Base-by-base conservation (phyloP, 75 land plant genomes). In the Isoetes taiwanensis region DNA sequence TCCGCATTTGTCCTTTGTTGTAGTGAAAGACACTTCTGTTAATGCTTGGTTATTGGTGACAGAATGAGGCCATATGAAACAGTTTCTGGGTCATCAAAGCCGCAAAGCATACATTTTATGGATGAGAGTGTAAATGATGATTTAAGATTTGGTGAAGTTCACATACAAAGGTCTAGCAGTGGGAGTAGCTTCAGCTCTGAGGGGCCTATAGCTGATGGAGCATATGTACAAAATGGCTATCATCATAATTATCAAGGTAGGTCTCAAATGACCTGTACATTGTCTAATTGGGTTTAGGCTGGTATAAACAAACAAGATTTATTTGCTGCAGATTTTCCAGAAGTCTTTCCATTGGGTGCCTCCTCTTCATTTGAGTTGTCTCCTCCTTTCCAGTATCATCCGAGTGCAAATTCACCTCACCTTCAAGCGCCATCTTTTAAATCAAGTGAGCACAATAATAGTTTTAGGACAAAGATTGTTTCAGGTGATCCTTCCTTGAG, bases 181-280 rank as follows among this genome's bases (percentile, higher is more conserved):
- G 60, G 69, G 28, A 65, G 74, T 27, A 71, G 74, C 43, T 64
- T 58, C 34, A 68, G 63, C 38, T 65, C 74, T 9, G 74, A 65
- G 27, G 63, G 69, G 8, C 52, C 35, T 29, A 29, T n/a, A n/a
- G 29, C 57, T 6, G 25, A 23, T 42, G 31, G 39, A 14, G 29
- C 34, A 11, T 30, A 29, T 42, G 37, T 29, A 14, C 38, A 24
- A 9, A 70, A 57, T 58, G 61, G 72, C 28, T 57, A 48, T 52
- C 68, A 70, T 50, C 61, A 58, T 21, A 39, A 41, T n/a, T 43
- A 56, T 46, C 68, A 70, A 70, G 72, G 72, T 70, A 46, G 32
- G 58, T 50, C 14, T 41, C 14, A n/a, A n/a, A n/a, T n/a, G n/a
- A n/a, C n/a, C n/a, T n/a, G n/a, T n/a, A n/a, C n/a, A n/a, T n/a